Evolutionary conservation across 768 basidiomycete genomes (phyloP), one percentile per base, ranked within the genome.

Genomic region (Leccinum subtestaceum): DNA sequence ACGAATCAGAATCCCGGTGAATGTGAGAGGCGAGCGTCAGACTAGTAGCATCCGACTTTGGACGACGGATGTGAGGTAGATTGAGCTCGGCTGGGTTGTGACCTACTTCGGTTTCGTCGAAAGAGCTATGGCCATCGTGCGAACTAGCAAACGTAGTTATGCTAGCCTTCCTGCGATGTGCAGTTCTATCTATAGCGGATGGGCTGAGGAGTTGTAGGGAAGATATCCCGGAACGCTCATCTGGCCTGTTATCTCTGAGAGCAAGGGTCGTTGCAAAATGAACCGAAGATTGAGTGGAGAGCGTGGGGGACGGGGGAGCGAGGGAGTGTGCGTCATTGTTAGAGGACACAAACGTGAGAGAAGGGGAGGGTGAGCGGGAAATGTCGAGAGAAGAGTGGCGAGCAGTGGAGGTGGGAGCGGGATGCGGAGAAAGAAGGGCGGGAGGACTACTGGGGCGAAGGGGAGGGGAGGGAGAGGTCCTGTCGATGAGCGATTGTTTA

Each of bases 231-330:
- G 74, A 77, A 32, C 72, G 76, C 34, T 80, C 80, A 21, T 87
- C 81, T 0, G 88, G 90, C 43, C 81, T 79, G 66, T 91, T 92
- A 46, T 86, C 83, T 38, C 91, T 84, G 50, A 93, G 69, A 4
- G 80, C 78, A 4, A 84, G 74, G 7, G 85, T 76, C 3, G 82
- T 80, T 1, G 71, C 72, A 59, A 87, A 91, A 34, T 85, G 82
- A 0, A 82, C 79, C 0, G 84, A 84, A 3, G 87, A 88, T 15
- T 77, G 80, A 3, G 78, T 82, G 0, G 91, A 90, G 10, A 90
- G 78, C 0, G 91, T 91, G 1, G 91, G 91, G 0, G 91, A 93
- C 0, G 91, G 89, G 0, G 91, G 91, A 1, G 73, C 70, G 9
- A 60, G 58, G 8, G 71, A 66, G 1, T 72, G 80, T 23, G 75